Evolutionary conservation across 169 alveolate genomes (phyloP), one percentile per base, ranked within the genome.

Genomic region (Babesia bovis): DNA sequence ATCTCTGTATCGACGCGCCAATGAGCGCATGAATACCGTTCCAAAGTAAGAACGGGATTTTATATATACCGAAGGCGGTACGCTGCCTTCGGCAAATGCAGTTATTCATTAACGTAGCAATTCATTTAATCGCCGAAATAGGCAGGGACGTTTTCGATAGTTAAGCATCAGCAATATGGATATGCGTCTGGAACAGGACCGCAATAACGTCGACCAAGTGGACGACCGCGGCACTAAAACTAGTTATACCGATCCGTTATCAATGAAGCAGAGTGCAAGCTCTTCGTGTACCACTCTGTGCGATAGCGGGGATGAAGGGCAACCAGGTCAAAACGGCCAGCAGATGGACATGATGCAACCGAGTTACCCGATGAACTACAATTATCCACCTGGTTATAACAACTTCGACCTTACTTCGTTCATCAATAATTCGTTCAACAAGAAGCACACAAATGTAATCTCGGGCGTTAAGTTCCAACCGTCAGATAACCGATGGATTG

Each of bases 401-500:
- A 50, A 44, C 47, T 56, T 56, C 38, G 69, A 69, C 58, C 47
- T 69, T 35, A 60, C 71, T 2, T 28, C 58, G 19, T 25, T 56
- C n/a, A 60, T 56, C 33, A 56, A 47, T 32, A 69, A 32, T 51
- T 38, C 67, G 4, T 69, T 69, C 32, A 69, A 21, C 49, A 69
- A 56, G 50, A 50, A 63, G 19, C 13, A 65, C n/a, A 81, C 55
- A 1, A 38, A 52, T 12, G 77, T 47, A 58, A 84, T 88, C 32
- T 84, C 89, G 28, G 93, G 93, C 38, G 93, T 88, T 28, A 84
- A 87, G 74, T 88, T 83, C 66, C 91, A 88, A 56, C 83, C 86
- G n/a, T 83, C 93, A 1, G 93, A 87, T 47, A 84, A 85, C 59
- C 66, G 93, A 42, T 88, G 93, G 93, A 87, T 88, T 47, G 93